These are phyloP conservation scores for Asterionellopsis glacialis DNA, from an alignment of 108 stramenopile genomes.

Conservation along the genomic window DNA sequence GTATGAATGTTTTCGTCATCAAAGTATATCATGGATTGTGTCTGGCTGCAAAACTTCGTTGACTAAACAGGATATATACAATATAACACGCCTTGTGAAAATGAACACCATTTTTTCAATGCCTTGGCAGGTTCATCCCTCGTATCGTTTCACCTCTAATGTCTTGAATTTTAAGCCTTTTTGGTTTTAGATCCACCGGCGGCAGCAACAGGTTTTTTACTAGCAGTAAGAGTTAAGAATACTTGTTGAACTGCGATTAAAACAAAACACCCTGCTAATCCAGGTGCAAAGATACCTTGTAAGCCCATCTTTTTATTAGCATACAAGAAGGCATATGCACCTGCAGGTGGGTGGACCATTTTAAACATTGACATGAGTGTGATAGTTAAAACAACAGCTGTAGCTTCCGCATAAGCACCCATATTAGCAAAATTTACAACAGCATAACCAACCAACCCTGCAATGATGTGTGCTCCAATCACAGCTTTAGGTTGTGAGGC, in stretches of 20 bases:
- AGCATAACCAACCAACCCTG: slow-evolving; percentile 3
- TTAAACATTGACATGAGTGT: slow-evolving; percentile 6
- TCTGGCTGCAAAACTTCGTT: too few relatives aligned
- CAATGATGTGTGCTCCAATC: slow-evolving; percentile 8
- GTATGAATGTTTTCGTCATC: too few relatives aligned
- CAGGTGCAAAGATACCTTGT: slow-evolving; percentile 15
- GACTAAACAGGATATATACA: too few relatives aligned
- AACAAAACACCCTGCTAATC: slow-evolving; percentile 12
- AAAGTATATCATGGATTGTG: too few relatives aligned
- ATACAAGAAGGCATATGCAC: slow-evolving; percentile 17
- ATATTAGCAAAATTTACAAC: neutral
- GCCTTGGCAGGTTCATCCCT: too few relatives aligned
- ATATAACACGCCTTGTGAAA: too few relatives aligned
- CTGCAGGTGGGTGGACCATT: slow-evolving; percentile 18
- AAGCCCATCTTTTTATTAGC: slow-evolving; percentile 14
- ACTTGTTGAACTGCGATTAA: slow-evolving; percentile 10
- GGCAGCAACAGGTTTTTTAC: too few relatives aligned
- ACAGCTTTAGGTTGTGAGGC: slow-evolving; percentile 21
- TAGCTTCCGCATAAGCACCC: slow-evolving; percentile 3
- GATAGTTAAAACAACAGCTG: slow-evolving; percentile 10
- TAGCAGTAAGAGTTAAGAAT: too few relatives aligned
- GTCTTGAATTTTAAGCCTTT: too few relatives aligned
- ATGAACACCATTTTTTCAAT: too few relatives aligned
- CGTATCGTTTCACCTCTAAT: too few relatives aligned
- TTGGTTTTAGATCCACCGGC: too few relatives aligned